Base-by-base conservation (phyloP, 2,329 filamentous ascomycete genomes). In the Zymoseptoria pseudotritici region DNA sequence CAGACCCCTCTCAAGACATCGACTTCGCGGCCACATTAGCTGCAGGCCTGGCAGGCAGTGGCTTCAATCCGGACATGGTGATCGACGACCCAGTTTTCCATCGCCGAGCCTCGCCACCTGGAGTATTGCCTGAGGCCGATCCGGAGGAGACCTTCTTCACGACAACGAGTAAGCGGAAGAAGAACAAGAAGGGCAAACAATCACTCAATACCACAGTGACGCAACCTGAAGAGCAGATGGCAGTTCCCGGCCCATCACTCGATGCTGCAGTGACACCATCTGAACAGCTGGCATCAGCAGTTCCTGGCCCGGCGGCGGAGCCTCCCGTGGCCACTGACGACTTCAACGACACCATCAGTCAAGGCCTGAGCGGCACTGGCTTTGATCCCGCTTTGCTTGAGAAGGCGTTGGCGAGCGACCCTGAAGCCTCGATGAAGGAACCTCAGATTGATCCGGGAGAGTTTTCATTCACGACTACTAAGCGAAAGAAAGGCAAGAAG, bases 11-110 rank as follows among this genome's bases (percentile, higher is more conserved):
- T 10, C 65, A 66, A 8, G 75, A 79, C 54, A 73, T 78, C 42
- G 78, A 79, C 61, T 80, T 80, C 57, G 76, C 78, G 22, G 78
- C 77, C 4, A 76, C 77, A 4, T 67, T 80, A 7, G 77, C 78
- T 21, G 78, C 77, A 55, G 77, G 77, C 29, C 65, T 80, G 13
- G 71, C 75, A 59, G 74, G 77, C 55, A 78, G 76, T 24, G 78
- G 78, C 31, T 80, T 80, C 63, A 71, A 79, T 63, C 72, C 77
- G 4, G 70, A 75, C 54, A 69, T 78, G 31, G 77, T 79, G 6
- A 70, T 79, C 53, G 71, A 78, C 21, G 74, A 80, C 62, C 72
- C 75, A 20, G 56, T 61, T 0, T 75, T 73, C 59, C 71, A 73
- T 52, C 68, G 72, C 9, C 61, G 72, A 63, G 63, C 69, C n/a